Conservation (phyloP, 1,284 basidiomycete genomes). For the Naganishia sp. region DNA sequence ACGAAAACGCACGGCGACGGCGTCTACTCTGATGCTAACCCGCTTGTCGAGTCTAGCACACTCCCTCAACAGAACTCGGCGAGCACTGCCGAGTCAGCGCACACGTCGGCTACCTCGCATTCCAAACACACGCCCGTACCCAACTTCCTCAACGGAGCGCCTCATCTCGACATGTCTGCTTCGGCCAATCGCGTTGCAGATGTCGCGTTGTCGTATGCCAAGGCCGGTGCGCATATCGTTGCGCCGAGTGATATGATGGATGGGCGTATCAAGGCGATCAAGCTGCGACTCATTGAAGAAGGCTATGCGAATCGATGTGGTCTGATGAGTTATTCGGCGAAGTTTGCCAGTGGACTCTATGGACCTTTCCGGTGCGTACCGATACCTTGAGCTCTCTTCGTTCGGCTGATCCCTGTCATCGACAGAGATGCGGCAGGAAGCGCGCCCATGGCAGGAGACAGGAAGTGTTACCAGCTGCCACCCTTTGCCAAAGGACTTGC, state of each 20-base stretch:
- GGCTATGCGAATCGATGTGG: conserved; percentile 83
- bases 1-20: conserved; percentile 15
- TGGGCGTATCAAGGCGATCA: conserved; percentile 87
- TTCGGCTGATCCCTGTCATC: background rate
- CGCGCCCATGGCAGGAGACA: conserved; percentile 88
- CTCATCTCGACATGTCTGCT: conserved; percentile 62
- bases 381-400: background rate
- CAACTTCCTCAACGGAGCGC: conserved; percentile 31
- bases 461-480: conserved; percentile 97
- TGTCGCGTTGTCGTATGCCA: conserved; percentile 89
- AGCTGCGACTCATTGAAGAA: conserved; percentile 75
- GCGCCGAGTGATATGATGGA: conserved; percentile 99
- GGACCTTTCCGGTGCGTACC: conserved; percentile 84
- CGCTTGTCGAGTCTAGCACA: conserved; percentile 17
- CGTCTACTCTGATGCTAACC: conserved; percentile 19
- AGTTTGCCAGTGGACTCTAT: conserved; percentile 95
- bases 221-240: conserved; percentile 94
- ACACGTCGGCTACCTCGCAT: conserved; percentile 7
- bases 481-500: conserved; percentile 86
- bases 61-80: conserved; percentile 23
- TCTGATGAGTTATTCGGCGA: conserved; percentile 98
- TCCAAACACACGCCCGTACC: conserved; percentile 17
- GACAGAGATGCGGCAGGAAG: conserved; percentile 90
- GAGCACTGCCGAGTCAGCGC: conserved; percentile 19
- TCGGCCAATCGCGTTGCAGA: conserved; percentile 84